These are phyloP conservation scores for Diplodia corticola DNA, from an alignment of 2,329 filamentous ascomycete genomes.

Conservation along the genomic window DNA sequence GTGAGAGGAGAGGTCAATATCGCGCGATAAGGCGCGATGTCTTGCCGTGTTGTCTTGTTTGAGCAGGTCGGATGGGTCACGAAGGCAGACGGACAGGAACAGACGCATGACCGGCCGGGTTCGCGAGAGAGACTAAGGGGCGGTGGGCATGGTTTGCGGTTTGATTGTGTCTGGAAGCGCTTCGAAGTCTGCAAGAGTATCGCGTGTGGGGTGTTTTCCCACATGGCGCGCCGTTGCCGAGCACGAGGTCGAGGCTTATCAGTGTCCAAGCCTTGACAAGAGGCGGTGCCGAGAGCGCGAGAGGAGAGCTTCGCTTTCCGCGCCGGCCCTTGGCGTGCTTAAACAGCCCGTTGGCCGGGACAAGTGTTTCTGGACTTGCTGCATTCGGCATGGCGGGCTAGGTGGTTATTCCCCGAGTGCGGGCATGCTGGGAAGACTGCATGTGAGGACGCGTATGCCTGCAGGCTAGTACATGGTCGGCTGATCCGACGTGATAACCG, in stretches of 20 bases:
- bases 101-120: not conserved
- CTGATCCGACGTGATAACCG: not conserved
- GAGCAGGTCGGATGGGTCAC: not conserved
- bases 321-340: not conserved
- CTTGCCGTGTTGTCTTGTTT: not conserved
- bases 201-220: not conserved
- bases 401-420: not conserved
- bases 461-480: not conserved
- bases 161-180: not conserved
- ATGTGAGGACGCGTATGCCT: not conserved
- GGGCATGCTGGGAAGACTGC: not conserved
- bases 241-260: not conserved
- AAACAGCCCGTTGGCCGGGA: not conserved
- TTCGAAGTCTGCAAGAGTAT: not conserved
- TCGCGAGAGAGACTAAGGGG: not conserved
- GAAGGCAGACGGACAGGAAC: not conserved
- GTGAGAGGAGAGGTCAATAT: not conserved
- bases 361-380: not conserved
- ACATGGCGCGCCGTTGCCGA: not conserved
- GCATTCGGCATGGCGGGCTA: not conserved
- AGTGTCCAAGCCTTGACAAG: constrained; percentile 1
- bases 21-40: constrained; percentile 10
- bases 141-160: not conserved
- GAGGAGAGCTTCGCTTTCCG: not conserved
- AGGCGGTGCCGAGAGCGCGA: not conserved